Percentiles rank a stretch among this genome's conserved stretches.
Evolutionary conservation across 228 moss, liverwort and hornwort species (phyloP).

Genomic region (Sphagnum magellanicum): DNA sequence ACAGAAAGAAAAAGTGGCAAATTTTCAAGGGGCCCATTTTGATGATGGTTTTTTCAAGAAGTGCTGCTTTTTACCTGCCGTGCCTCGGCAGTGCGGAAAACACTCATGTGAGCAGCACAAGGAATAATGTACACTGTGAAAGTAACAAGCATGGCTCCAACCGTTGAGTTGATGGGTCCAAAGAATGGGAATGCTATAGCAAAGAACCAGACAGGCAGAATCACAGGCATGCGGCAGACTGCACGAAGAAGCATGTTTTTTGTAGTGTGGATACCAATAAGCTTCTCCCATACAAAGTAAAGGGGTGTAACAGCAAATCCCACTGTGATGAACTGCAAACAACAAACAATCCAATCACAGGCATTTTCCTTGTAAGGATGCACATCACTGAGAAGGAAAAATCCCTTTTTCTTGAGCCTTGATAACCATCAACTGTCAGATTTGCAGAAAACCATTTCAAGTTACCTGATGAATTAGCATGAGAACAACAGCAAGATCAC

Average conservation of each 20-base stretch:
- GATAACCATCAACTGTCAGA: too few relatives aligned
- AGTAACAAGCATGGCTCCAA: slow-evolving; percentile 73
- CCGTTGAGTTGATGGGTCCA: slow-evolving; percentile 83
- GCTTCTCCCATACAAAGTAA: slow-evolving; percentile 91
- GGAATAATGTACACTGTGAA: slow-evolving; percentile 91
- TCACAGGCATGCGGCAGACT: slow-evolving; percentile 63
- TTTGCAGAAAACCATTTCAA: too few relatives aligned
- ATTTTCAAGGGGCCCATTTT: too few relatives aligned
- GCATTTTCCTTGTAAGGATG: too few relatives aligned
- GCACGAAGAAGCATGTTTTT: slow-evolving; percentile 55
- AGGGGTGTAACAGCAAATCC: slow-evolving; percentile 90
- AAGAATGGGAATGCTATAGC: slow-evolving; percentile 93
- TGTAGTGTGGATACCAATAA: slow-evolving; percentile 65
- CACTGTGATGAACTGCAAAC: slow-evolving; percentile 82
- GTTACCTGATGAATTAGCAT: slow-evolving; percentile 94
- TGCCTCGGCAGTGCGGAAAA: slow-evolving; percentile 63
- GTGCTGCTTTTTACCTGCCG: slow-evolving; percentile 47
- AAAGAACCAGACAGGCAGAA: slow-evolving; percentile 82
- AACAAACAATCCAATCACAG: too few relatives aligned
- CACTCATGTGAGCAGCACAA: slow-evolving; percentile 69
- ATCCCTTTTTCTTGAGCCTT: too few relatives aligned
- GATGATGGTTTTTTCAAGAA: too few relatives aligned
- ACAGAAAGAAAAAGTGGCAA: too few relatives aligned
- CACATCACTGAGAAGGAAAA: too few relatives aligned
- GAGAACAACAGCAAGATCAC: slow-evolving; percentile 77